Evolutionary conservation across 73 alveolate species (phyloP), one percentile per base, ranked within the genome.

Genomic region (Paraurostyla sp.): DNA sequence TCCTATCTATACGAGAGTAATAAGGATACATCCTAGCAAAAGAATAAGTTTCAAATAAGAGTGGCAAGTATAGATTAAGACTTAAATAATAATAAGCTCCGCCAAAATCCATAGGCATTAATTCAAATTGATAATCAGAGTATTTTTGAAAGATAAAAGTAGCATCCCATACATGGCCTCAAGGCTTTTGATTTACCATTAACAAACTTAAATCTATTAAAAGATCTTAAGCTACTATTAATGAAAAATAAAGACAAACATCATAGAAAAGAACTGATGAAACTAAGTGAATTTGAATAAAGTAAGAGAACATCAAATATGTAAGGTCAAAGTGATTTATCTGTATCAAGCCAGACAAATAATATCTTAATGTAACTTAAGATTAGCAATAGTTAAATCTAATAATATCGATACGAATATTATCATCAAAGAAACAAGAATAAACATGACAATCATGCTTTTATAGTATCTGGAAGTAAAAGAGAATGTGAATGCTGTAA

Each of bases 401-500:
- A 13, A 18, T 52, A 18, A n/a, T 18, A 52, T 52, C 13, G 69
- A 6, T 35, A 52, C 23, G 69, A 52, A 4, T 25, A 52, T n/a
- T 35, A 52, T 6, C 69, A 52, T 52, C n/a, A n/a, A n/a, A n/a
- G 69, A 52, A 13, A 52, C 23, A 52, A 4, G 13, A 20, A 52
- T 52, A 6, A 52, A 52, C 13, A 35, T 52, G 9, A 18, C 11
- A 9, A 52, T 18, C 33, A 52, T 18, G 33, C 23, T 18, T 52
- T 52, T 4, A 52, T 18, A 18, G 69, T n/a, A n/a, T n/a, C n/a
- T n/a, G 23, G 69, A 52, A 18, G 23, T 65, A 65, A 65, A 38
- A 32, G 82, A 38, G 7, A 36, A 18, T 65, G 82, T 65, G 82
- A 65, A 65, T 65, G 82, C 38, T 65, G 82, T 22, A 65, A 65